phyloP scores from a whole-genome alignment of 257 asterid species.

The Solanum tacnaense region DNA sequence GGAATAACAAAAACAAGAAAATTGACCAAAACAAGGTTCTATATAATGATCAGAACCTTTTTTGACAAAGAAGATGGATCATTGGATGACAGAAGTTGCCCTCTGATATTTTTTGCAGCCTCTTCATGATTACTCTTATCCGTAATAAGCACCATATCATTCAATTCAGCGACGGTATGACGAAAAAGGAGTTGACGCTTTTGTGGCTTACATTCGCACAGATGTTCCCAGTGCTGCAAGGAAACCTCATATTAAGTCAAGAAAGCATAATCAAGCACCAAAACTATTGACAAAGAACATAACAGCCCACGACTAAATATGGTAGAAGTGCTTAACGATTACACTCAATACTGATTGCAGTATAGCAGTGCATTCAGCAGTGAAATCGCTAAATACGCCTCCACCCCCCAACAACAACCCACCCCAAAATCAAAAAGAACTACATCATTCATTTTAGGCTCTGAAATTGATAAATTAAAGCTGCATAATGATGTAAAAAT shows the following conservation, averaged over 20 bases:
- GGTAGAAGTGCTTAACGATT: neutral
- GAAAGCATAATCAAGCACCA: neutral
- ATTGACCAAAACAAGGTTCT: neutral
- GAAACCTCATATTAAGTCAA: neutral
- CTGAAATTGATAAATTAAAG: neutral
- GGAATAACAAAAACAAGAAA: neutral
- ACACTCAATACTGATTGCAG: neutral
- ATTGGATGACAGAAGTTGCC: conserved; percentile 21
- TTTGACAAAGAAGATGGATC: conserved; percentile 40
- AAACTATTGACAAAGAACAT: neutral
- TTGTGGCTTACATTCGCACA: conserved; percentile 81
- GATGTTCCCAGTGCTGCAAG: conserved; percentile 87
- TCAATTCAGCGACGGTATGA: conserved; percentile 71
- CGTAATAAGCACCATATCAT: conserved; percentile 40
- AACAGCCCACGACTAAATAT: neutral
- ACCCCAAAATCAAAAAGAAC: neutral
- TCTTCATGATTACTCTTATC: conserved; percentile 28
- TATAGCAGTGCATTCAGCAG: neutral
- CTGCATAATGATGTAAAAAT: neutral
- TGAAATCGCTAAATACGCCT: neutral
- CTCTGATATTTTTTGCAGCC: conserved; percentile 22
- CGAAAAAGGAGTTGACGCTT: conserved; percentile 72
- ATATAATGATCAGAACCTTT: conserved; percentile 39
- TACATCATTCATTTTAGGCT: neutral
- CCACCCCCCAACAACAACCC: neutral